Percentiles rank a stretch among this genome's conserved stretches.
These are phyloP conservation scores for Vitis riparia DNA, from an alignment of 164 flowering plant genomes.

Conservation along the genomic window DNA sequence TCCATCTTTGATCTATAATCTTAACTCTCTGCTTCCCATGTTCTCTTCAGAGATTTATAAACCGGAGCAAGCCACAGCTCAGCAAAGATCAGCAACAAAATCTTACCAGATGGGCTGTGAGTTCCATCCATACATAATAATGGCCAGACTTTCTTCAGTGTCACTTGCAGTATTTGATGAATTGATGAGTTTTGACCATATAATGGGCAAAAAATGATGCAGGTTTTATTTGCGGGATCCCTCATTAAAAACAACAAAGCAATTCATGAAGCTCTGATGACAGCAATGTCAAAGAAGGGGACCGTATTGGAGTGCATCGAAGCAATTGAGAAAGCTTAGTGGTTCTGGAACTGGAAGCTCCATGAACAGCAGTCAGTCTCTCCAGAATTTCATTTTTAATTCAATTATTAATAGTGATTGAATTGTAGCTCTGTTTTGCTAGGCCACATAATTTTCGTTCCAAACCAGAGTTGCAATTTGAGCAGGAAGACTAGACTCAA, in stretches of 20 bases:
- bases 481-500: too few species aligned
- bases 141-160: too few species aligned
- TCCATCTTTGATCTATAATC: not conserved
- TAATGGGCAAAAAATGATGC: constrained; percentile 15
- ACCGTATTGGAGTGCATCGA: constrained; percentile 79
- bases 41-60: constrained; percentile 70
- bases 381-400: too few species aligned
- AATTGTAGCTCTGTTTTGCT: too few species aligned
- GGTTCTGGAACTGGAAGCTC: constrained; percentile 3
- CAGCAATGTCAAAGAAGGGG: constrained; percentile 75
- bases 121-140: constrained; percentile 14
- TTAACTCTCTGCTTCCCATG: not conserved
- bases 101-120: constrained; percentile 98
- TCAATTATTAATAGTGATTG: too few species aligned
- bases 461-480: too few species aligned
- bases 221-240: constrained; percentile 82
- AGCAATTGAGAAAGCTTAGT: constrained; percentile 68
- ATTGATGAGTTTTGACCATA: too few species aligned
- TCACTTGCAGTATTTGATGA: too few species aligned
- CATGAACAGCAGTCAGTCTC: not conserved
- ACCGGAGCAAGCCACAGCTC: constrained; percentile 76
- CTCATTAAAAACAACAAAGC: constrained; percentile 70
- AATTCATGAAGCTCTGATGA: constrained; percentile 67
- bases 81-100: constrained; percentile 94
- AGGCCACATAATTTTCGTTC: too few species aligned